Evolutionary conservation across 2,329 filamentous ascomycete genomes (phyloP).

Genomic region (Cryoendolithus antarcticus): DNA sequence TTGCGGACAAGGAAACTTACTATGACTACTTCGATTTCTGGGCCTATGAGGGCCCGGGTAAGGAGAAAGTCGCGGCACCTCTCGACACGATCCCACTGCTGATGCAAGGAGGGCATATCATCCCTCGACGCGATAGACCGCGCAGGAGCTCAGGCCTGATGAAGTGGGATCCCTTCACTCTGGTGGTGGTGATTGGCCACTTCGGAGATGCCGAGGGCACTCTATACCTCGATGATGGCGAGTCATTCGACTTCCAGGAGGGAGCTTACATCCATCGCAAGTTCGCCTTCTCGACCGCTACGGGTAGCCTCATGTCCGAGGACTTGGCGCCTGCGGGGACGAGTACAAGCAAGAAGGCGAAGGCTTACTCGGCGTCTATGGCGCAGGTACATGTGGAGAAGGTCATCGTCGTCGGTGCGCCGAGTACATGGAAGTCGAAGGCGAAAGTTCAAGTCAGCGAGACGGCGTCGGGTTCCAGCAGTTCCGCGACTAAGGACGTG

Average conservation of each 20-base stretch:
- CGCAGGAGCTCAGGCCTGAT: constrained; percentile 77
- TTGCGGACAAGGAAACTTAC: constrained; percentile 80
- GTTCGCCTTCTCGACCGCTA: constrained; percentile 51
- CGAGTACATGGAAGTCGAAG: constrained; percentile 56
- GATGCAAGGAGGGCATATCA: constrained; percentile 86
- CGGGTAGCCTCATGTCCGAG: constrained; percentile 52
- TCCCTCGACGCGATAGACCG: constrained; percentile 78
- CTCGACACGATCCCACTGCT: constrained; percentile 79
- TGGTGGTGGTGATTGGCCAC: constrained; percentile 62
- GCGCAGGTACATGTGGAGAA: constrained; percentile 67
- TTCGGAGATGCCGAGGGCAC: constrained; percentile 64
- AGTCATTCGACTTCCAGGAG: constrained; percentile 75
- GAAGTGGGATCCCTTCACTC: constrained; percentile 89
- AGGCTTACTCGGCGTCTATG: constrained; percentile 70
- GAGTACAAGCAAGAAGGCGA: constrained; percentile 49
- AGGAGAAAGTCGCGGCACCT: constrained; percentile 61
- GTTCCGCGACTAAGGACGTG: constrained; percentile 31
- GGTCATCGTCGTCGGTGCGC: constrained; percentile 71
- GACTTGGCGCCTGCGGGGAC: constrained; percentile 41
- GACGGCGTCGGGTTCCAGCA: constrained; percentile 34
- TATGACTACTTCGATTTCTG: constrained; percentile 93
- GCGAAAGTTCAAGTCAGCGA: constrained; percentile 53
- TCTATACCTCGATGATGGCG: constrained; percentile 86
- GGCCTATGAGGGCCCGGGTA: constrained; percentile 58
- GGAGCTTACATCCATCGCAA: constrained; percentile 80